Conservation (phyloP, 805 yeast genomes). For the Metschnikowia lachancei region DNA sequence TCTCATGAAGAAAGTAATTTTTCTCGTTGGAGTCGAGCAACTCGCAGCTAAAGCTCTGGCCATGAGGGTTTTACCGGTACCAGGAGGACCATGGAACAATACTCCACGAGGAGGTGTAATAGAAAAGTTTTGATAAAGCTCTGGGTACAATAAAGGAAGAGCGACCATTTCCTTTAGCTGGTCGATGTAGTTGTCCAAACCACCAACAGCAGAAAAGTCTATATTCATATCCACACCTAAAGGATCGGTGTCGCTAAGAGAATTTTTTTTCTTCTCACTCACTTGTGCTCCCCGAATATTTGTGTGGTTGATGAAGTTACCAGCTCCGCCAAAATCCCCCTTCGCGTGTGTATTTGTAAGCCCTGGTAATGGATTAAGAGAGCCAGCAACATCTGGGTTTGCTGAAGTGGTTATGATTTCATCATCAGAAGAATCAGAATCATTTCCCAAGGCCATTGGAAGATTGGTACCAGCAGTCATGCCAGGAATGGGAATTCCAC, state of each 20-base stretch:
- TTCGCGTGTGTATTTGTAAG: constrained; percentile 6
- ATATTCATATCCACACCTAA: constrained; percentile 84
- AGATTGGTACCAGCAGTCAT: constrained; percentile 21
- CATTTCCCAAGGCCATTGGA: constrained; percentile 39
- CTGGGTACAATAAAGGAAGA: constrained; percentile 88
- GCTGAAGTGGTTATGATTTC: constrained; percentile 26
- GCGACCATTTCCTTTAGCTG: constrained; percentile 97
- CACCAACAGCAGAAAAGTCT: constrained; percentile 85
- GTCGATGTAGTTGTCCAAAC: constrained; percentile 83
- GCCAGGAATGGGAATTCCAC: constrained; percentile 41
- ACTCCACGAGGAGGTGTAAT: constrained; percentile 98
- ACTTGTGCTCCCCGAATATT: constrained; percentile 34
- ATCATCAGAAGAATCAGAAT: constrained; percentile 64
- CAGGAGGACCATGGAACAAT: constrained; percentile 97
- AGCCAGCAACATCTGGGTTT: not conserved
- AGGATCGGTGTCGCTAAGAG: constrained; percentile 87
- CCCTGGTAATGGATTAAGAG: constrained; percentile 9
- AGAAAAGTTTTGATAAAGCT: constrained; percentile 80
- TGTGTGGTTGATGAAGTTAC: constrained; percentile 23
- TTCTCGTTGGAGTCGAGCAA: constrained; percentile 77
- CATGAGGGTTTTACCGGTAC: constrained; percentile 97
- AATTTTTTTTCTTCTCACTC: constrained; percentile 48
- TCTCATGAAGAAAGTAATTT: constrained; percentile 95
- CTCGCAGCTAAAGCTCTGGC: constrained; percentile 97
- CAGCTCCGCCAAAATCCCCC: constrained; percentile 6